Conservation (phyloP, 169 alveolate genomes). For the Eimeria acervulina region DNA sequence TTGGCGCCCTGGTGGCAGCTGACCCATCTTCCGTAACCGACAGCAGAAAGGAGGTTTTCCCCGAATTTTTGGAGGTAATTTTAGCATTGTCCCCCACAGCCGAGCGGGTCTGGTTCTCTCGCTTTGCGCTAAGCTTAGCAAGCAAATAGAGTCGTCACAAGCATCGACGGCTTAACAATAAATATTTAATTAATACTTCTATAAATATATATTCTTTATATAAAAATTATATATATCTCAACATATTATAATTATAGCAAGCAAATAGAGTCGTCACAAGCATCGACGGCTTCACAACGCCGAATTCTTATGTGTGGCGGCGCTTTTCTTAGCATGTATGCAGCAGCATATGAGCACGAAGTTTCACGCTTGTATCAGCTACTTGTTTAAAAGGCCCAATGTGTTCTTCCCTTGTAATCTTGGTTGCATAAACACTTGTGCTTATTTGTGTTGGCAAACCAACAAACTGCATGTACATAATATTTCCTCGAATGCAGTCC, state of each 20-base stretch:
- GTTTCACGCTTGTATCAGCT: not conserved
- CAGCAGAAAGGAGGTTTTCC: conserved; percentile 48
- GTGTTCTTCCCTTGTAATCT: not conserved
- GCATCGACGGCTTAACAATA: not conserved
- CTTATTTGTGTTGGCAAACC: not conserved
- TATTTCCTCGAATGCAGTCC: not conserved
- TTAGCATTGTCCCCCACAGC: not conserved
- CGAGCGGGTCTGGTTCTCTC: not conserved
- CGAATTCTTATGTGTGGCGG: not conserved
- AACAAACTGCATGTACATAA: not conserved
- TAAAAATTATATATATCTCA: too few species aligned
- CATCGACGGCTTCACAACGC: not conserved
- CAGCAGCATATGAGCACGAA: not conserved
- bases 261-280: not conserved
- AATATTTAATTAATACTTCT: too few species aligned
- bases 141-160: too few species aligned
- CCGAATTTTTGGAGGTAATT: conserved; percentile 44
- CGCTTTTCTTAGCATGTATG: not conserved
- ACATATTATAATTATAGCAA: too few species aligned
- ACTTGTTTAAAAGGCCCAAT: too few species aligned
- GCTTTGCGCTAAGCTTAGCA: not conserved
- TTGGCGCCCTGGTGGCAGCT: conserved; percentile 54
- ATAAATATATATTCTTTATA: too few species aligned
- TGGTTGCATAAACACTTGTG: not conserved
- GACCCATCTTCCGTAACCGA: conserved; percentile 42